Percentiles rank a stretch among this genome's conserved stretches.
Evolutionary conservation across 2,329 filamentous ascomycete genomes (phyloP).

Genomic region (Aureobasidium musti): DNA sequence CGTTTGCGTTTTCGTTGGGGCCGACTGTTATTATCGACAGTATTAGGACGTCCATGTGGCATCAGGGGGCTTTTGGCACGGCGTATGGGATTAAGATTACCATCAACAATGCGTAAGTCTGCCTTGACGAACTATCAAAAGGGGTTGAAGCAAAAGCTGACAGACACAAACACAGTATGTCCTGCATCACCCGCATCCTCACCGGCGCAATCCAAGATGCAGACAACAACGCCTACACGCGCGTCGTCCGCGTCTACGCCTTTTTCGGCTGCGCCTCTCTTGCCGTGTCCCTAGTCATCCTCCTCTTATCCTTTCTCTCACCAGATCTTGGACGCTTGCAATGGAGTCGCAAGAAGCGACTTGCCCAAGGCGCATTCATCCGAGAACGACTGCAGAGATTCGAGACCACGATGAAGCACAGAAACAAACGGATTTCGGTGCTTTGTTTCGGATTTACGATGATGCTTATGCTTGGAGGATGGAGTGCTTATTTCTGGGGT

Average conservation of each 20-base stretch:
- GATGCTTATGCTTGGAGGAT: constrained; percentile 54
- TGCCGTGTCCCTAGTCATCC: constrained; percentile 47
- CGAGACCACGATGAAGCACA: constrained; percentile 42
- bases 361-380: constrained; percentile 50
- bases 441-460: constrained; percentile 50
- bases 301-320: constrained; percentile 45
- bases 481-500: constrained; percentile 63
- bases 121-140: not conserved
- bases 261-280: constrained; percentile 55
- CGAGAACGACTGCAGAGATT: constrained; percentile 48
- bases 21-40: constrained; percentile 62
- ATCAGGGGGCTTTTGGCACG: constrained; percentile 61
- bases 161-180: constrained; percentile 52
- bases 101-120: constrained; percentile 59
- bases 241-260: constrained; percentile 59
- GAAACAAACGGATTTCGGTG: constrained; percentile 47
- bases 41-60: constrained; percentile 62
- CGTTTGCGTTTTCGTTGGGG: constrained; percentile 57
- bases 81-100: constrained; percentile 63
- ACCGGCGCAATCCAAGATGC: constrained; percentile 61
- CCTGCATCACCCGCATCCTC: constrained; percentile 60
- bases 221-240: constrained; percentile 58
- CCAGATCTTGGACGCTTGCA: constrained; percentile 55
- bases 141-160: not conserved
- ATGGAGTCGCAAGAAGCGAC: constrained; percentile 59